phyloP scores from a whole-genome alignment of 2,329 filamentous ascomycete genomes.

The Acrodontium crateriforme region DNA sequence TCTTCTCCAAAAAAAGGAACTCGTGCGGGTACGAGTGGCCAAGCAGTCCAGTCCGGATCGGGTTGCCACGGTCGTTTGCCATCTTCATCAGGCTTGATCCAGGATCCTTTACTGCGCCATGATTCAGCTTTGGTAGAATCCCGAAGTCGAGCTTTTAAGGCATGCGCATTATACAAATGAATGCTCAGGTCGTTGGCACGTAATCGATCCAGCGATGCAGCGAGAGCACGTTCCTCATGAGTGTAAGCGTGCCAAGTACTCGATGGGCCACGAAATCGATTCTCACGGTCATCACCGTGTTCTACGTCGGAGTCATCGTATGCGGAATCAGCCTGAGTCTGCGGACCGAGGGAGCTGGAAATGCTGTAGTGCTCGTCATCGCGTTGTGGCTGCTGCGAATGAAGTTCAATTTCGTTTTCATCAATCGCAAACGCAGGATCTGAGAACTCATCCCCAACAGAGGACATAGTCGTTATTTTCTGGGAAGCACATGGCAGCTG shows the following conservation, averaged over 20 bases:
- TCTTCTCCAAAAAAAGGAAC: constrained; percentile 47
- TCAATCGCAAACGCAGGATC: too few species aligned
- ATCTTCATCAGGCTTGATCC: constrained; percentile 22
- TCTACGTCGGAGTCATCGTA: too few species aligned
- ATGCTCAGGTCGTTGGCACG: constrained; percentile 53
- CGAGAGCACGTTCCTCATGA: constrained; percentile 47
- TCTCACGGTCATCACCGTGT: constrained; percentile 27
- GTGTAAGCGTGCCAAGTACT: constrained; percentile 55
- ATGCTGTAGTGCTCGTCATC: too few species aligned
- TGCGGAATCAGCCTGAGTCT: too few species aligned
- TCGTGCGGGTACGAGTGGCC: constrained; percentile 54
- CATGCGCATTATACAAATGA: constrained; percentile 69
- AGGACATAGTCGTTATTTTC: constrained; percentile 9
- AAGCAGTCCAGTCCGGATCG: constrained; percentile 61
- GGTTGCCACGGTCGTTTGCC: constrained; percentile 28
- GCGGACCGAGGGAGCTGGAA: too few species aligned
- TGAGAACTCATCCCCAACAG: constrained; percentile 5
- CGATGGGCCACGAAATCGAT: constrained; percentile 55
- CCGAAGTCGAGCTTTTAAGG: constrained; percentile 42
- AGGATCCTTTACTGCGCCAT: constrained; percentile 27
- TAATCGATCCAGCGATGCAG: constrained; percentile 48
- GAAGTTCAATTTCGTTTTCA: too few species aligned
- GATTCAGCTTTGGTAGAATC: constrained; percentile 6
- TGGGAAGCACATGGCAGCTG: too few species aligned
- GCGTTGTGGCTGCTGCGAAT: too few species aligned